These are phyloP conservation scores for Trichoderma gracile DNA, from an alignment of 2,329 filamentous ascomycete species.

Conservation along the genomic window DNA sequence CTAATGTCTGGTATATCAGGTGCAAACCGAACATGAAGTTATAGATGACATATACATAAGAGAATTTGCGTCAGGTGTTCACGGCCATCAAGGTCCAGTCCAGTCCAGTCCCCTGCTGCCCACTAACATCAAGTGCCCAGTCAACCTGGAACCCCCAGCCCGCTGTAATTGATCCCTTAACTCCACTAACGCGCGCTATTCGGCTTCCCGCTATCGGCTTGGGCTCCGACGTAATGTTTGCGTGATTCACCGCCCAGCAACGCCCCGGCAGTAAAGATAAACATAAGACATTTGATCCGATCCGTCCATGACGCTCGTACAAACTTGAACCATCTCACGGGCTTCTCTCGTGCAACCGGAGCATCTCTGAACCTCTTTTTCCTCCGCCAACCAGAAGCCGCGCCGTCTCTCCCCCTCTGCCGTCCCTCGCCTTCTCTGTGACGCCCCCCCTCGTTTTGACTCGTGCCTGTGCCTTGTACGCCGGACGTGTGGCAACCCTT, in stretches of 20 bases:
- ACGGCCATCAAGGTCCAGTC: too few species aligned
- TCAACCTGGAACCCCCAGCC: too few species aligned
- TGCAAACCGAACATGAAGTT: too few species aligned
- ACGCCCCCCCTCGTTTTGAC: neutral
- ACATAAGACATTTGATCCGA: neutral
- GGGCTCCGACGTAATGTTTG: conserved; percentile 25
- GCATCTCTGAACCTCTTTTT: neutral
- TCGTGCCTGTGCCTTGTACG: too few species aligned
- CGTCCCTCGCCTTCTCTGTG: neutral
- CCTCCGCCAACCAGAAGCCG: neutral
- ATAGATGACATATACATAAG: neutral
- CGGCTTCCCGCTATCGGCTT: conserved; percentile 16
- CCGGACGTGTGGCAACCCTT: conserved; percentile 4
- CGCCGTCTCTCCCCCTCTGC: neutral
- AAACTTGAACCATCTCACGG: too few species aligned
- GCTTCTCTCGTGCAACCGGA: too few species aligned
- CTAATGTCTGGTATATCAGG: neutral
- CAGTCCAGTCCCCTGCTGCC: too few species aligned
- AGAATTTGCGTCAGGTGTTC: too few species aligned
- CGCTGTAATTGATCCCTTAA: conserved; percentile 3
- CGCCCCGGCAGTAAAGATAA: conserved; percentile 16
- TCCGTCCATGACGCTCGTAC: too few species aligned
- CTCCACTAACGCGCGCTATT: conserved; percentile 17
- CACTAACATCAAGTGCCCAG: too few species aligned
- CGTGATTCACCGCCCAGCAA: conserved; percentile 25